Conservation (phyloP, 495 filamentous ascomycete species). For the Penicillium pulvis region DNA sequence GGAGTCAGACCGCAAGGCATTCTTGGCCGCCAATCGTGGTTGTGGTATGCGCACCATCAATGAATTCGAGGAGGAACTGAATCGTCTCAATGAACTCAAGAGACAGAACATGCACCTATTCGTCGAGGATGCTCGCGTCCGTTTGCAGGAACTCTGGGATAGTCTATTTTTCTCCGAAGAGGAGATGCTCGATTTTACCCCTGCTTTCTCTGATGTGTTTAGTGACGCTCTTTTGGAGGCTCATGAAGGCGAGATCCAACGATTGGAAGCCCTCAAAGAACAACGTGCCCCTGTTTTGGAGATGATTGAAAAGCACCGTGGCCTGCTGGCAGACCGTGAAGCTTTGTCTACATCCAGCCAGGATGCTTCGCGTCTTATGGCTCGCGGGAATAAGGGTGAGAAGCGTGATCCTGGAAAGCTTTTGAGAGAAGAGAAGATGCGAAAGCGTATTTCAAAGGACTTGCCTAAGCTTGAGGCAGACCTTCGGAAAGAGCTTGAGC, state of each 20-base stretch:
- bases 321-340: conserved; percentile 83
- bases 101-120: conserved; percentile 92
- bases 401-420: conserved; percentile 90
- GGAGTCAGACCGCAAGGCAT: conserved; percentile 76
- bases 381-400: conserved; percentile 84
- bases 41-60: conserved; percentile 88
- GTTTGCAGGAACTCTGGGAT: conserved; percentile 94
- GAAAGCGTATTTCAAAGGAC: conserved; percentile 93
- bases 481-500: conserved; percentile 75
- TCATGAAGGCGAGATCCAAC: conserved; percentile 84
- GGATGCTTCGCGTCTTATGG: conserved; percentile 91
- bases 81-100: conserved; percentile 87
- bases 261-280: conserved; percentile 79
- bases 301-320: conserved; percentile 80
- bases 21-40: conserved; percentile 70
- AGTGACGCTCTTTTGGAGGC: conserved; percentile 88
- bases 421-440: conserved; percentile 97
- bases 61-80: conserved; percentile 88
- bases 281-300: conserved; percentile 83
- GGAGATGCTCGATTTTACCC: conserved; percentile 96
- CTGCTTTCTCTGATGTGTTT: conserved; percentile 78
- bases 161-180: conserved; percentile 91
- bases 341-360: conserved; percentile 85
- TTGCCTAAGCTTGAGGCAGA: conserved; percentile 87
- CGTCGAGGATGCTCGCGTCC: conserved; percentile 87